These are phyloP conservation scores for Leptographium flavum DNA, from an alignment of 2,329 filamentous ascomycete species.

Conservation along the genomic window DNA sequence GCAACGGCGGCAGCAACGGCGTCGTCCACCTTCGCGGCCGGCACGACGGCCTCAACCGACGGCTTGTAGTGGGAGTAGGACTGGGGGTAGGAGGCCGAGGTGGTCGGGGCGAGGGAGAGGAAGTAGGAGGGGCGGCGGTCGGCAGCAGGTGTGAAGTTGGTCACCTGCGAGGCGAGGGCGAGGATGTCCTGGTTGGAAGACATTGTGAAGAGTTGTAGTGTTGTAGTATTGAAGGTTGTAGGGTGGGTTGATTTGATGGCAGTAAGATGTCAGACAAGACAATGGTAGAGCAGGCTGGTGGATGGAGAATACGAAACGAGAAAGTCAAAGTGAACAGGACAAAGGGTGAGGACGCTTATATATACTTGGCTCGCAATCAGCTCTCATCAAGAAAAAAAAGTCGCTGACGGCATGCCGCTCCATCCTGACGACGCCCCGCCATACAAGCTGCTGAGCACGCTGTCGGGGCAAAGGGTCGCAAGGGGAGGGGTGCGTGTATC, in stretches of 20 bases:
- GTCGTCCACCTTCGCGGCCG: slow-evolving; percentile 8
- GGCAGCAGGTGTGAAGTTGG: slow-evolving; percentile 12
- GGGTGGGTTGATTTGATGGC: too few relatives aligned
- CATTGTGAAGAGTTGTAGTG: slow-evolving; percentile 5
- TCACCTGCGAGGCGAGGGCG: slow-evolving; percentile 14
- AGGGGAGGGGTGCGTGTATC: not conserved
- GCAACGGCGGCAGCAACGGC: too few relatives aligned
- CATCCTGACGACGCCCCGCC: not conserved
- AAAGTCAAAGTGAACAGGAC: too few relatives aligned
- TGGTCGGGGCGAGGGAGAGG: slow-evolving; percentile 44
- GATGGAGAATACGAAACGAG: too few relatives aligned
- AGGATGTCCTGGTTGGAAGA: slow-evolving; percentile 10
- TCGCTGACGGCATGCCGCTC: not conserved
- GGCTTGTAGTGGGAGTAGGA: slow-evolving; percentile 15
- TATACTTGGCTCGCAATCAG: too few relatives aligned
- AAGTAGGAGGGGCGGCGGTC: slow-evolving; percentile 23
- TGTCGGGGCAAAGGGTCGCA: not conserved
- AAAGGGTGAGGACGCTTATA: not conserved
- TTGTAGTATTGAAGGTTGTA: too few relatives aligned
- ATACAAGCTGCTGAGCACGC: not conserved
- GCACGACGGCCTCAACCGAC: not conserved
- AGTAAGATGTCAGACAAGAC: too few relatives aligned
- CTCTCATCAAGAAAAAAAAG: not conserved
- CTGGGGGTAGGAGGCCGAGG: slow-evolving; percentile 41
- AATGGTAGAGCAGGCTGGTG: too few relatives aligned